Evolutionary conservation across 2,329 filamentous ascomycete species (phyloP).

Genomic region (Apiospora marii): DNA sequence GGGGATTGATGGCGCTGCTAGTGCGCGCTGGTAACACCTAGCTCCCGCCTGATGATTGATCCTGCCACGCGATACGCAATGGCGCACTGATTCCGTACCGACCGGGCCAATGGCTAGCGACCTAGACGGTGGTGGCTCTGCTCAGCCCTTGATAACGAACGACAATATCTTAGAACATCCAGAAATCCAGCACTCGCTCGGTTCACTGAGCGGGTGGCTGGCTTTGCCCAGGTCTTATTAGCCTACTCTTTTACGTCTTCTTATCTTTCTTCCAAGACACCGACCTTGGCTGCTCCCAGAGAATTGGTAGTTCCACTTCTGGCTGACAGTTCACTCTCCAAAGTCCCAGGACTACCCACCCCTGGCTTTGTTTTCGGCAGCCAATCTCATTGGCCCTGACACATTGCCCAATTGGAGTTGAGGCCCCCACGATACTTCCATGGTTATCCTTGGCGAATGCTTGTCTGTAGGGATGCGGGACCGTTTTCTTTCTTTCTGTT

Average conservation of each 20-base stretch:
- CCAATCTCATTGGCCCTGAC: not conserved
- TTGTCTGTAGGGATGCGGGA: not conserved
- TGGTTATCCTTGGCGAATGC: constrained; percentile 9
- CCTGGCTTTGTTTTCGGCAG: not conserved
- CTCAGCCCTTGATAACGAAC: not conserved
- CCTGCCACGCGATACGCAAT: constrained; percentile 4
- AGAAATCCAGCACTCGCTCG: not conserved
- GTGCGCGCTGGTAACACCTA: not conserved
- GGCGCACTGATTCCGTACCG: not conserved
- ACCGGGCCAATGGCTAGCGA: not conserved
- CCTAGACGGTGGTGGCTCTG: not conserved
- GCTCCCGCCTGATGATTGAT: not conserved
- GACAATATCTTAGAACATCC: not conserved
- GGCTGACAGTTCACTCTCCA: not conserved
- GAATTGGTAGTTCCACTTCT: not conserved
- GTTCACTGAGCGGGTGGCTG: not conserved
- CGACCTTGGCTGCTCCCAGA: not conserved
- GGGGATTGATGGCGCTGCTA: not conserved
- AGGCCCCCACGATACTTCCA: not conserved
- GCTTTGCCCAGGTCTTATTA: not conserved
- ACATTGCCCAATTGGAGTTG: not conserved
- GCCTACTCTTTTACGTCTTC: constrained; percentile 1
- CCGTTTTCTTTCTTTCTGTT: not conserved
- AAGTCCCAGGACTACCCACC: not conserved
- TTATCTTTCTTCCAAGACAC: constrained; percentile 5